phyloP scores from a whole-genome alignment of 2,329 filamentous ascomycete genomes.

The Epichloe glyceriae region DNA sequence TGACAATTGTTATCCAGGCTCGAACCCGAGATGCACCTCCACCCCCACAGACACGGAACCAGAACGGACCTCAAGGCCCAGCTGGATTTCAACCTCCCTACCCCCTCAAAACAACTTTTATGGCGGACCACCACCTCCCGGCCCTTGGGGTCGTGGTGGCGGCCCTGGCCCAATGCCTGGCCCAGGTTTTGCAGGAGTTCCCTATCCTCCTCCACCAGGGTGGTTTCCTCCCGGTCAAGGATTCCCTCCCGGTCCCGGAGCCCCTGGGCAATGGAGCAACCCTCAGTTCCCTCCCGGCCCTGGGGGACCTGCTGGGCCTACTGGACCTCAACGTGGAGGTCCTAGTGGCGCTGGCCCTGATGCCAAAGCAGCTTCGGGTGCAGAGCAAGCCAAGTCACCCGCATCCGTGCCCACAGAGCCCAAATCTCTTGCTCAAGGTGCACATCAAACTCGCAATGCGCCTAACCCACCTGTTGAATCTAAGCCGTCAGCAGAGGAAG shows the following conservation, averaged over 20 bases:
- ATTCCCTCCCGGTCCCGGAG: constrained; percentile 40
- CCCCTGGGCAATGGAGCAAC: constrained; percentile 43
- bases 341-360: constrained; percentile 27
- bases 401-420: constrained; percentile 37
- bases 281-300: constrained; percentile 48
- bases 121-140: constrained; percentile 36
- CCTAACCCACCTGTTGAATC: constrained; percentile 55
- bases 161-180: constrained; percentile 44
- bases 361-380: constrained; percentile 33
- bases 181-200: constrained; percentile 55
- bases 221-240: constrained; percentile 72
- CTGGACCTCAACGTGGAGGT: constrained; percentile 39
- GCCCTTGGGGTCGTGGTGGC: constrained; percentile 40
- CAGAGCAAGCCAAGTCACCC: constrained; percentile 34
- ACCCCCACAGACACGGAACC: constrained; percentile 17
- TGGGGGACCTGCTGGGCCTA: constrained; percentile 25
- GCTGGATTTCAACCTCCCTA: constrained; percentile 31
- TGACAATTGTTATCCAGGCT: constrained; percentile 22
- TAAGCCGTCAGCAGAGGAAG: constrained; percentile 43
- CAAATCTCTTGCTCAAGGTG: constrained; percentile 36
- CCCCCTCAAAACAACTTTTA: constrained; percentile 33
- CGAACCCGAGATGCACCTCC: constrained; percentile 23
- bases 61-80: constrained; percentile 18
- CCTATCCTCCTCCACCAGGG: constrained; percentile 62
- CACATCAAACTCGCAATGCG: constrained; percentile 33